phyloP scores from a whole-genome alignment of 805 yeast species.

The Saccharomycopsis olivae region DNA sequence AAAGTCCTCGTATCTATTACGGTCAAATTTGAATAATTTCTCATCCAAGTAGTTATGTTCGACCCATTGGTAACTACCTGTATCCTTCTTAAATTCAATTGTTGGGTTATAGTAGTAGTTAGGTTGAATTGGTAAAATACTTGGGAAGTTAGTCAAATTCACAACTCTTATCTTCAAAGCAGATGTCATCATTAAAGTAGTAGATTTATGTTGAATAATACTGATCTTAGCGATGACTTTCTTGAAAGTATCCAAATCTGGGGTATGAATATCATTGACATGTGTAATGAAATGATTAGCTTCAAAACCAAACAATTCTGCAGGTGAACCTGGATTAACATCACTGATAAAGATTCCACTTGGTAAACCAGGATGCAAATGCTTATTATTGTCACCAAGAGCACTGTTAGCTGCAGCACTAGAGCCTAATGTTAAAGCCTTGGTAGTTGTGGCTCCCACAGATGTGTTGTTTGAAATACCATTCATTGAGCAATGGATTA shows the following conservation, averaged over 20 bases:
- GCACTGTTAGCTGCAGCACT: conserved; percentile 6
- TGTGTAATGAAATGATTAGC: conserved; percentile 18
- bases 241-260: conserved; percentile 19
- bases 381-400: conserved; percentile 12
- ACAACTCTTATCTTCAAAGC: conserved; percentile 19
- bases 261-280: conserved; percentile 19
- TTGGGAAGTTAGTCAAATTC: conserved; percentile 17
- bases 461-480: conserved; percentile 18
- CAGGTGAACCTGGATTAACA: conserved; percentile 19
- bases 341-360: conserved; percentile 18
- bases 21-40: conserved; percentile 18
- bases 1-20: conserved; percentile 19
- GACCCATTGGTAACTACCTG: conserved; percentile 39
- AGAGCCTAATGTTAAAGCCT: conserved; percentile 16
- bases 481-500: conserved; percentile 17
- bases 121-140: conserved; percentile 19
- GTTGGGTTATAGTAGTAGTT: conserved; percentile 35
- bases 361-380: conserved; percentile 19
- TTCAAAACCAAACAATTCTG: conserved; percentile 18
- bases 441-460: conserved; percentile 18
- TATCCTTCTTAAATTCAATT: conserved; percentile 43
- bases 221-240: conserved; percentile 19
- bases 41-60: conserved; percentile 26
- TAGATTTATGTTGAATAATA: conserved; percentile 18
- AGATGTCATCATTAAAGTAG: conserved; percentile 19